These are phyloP conservation scores for Solidago caesia DNA, from an alignment of 129 eudicot genomes.

Conservation along the genomic window DNA sequence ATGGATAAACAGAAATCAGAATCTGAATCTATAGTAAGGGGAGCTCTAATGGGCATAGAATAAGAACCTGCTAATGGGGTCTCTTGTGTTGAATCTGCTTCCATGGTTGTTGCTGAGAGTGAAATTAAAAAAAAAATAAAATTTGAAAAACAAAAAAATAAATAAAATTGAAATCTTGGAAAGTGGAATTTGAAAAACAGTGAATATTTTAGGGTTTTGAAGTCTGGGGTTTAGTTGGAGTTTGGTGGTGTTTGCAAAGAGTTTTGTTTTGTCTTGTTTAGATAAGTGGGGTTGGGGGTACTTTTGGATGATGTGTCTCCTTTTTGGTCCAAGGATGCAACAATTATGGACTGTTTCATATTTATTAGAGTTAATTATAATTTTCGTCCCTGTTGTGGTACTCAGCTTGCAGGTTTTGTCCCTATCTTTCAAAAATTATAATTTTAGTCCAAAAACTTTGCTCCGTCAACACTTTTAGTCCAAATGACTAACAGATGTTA, in stretches of 20 bases:
- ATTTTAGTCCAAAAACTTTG: too few relatives aligned
- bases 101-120: slow-evolving; percentile 38
- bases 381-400: too few relatives aligned
- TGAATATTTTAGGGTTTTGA: slow-evolving; percentile 18
- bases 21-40: slow-evolving; percentile 76
- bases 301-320: slow-evolving; percentile 11
- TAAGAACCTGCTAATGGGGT: slow-evolving; percentile 57
- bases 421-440: too few relatives aligned
- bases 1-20: slow-evolving; percentile 41
- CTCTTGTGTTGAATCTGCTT: slow-evolving; percentile 35
- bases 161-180: slow-evolving; percentile 4
- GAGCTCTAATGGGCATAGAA: slow-evolving; percentile 74
- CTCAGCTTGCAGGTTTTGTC: too few relatives aligned
- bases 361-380: too few relatives aligned
- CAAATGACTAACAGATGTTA: too few relatives aligned
- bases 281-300: slow-evolving; percentile 9
- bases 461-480: too few relatives aligned
- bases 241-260: slow-evolving; percentile 28
- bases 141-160: background rate
- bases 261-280: slow-evolving; percentile 28
- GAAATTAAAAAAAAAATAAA: background rate
- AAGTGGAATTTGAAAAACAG: background rate
- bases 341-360: background rate
- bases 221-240: background rate
- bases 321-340: slow-evolving; percentile 12